Percentiles rank a stretch among this genome's conserved stretches.
phyloP scores from a whole-genome alignment of 164 flowering plant genomes.

The Vitis cinerea region DNA sequence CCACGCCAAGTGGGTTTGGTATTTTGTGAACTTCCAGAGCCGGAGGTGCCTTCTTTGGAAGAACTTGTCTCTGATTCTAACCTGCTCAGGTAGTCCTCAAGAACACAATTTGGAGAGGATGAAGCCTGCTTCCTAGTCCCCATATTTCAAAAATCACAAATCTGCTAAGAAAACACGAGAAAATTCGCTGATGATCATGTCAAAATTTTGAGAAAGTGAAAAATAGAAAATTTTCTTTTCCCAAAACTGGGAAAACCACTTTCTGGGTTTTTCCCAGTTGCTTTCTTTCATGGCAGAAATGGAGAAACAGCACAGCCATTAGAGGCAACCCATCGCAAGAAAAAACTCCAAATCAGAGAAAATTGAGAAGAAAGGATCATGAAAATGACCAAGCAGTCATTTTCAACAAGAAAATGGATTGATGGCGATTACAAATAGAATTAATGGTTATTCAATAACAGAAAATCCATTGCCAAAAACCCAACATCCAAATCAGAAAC shows the following conservation, averaged over 20 bases:
- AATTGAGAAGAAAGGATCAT: too few species aligned
- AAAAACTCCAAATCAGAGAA: too few species aligned
- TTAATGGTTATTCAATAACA: too few species aligned
- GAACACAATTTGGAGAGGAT: conserved; percentile 53
- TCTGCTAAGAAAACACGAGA: neutral
- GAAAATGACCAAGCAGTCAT: too few species aligned
- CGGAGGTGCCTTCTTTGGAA: conserved; percentile 33
- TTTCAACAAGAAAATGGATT: too few species aligned
- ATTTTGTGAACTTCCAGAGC: conserved; percentile 16
- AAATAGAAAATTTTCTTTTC: neutral
- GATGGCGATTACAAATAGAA: too few species aligned
- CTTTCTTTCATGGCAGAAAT: too few species aligned
- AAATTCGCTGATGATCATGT: neutral
- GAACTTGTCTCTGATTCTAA: conserved; percentile 42
- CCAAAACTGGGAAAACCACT: neutral
- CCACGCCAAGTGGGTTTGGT: conserved; percentile 21
- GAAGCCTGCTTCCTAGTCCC: conserved; percentile 25
- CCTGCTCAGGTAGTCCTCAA: conserved; percentile 51
- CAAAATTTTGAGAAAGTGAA: neutral
- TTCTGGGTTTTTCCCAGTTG: neutral
- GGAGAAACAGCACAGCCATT: too few species aligned
- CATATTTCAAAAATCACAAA: neutral
- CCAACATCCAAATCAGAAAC: neutral
- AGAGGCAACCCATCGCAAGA: too few species aligned
- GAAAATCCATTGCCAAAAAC: neutral